phyloP scores from a whole-genome alignment of 768 basidiomycete genomes.

The Lactarius hatsudake region DNA sequence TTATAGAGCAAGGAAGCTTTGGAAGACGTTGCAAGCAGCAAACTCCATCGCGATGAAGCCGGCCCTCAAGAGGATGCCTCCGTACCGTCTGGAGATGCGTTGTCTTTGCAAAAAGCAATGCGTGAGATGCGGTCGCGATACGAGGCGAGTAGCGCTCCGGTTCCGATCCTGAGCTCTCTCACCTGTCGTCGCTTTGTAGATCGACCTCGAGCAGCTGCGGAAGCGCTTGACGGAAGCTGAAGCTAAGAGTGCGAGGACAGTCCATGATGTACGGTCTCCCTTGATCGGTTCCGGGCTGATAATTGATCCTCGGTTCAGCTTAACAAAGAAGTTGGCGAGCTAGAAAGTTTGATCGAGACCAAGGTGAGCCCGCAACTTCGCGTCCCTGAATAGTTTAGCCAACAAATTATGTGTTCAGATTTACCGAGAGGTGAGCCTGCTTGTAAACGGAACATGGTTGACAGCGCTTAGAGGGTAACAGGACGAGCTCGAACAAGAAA shows the following conservation, averaged over 20 bases:
- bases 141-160: conserved; percentile 42
- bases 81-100: conserved; percentile 35
- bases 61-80: conserved; percentile 31
- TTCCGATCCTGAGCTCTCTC: not conserved
- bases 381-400: not conserved
- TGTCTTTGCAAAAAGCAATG: conserved; percentile 41
- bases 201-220: conserved; percentile 65
- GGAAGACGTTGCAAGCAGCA: conserved; percentile 71
- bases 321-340: conserved; percentile 88
- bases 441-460: not conserved
- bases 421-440: conserved; percentile 66
- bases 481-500: conserved; percentile 86
- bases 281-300: conserved; percentile 1
- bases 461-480: conserved; percentile 31
- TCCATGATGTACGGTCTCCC: conserved; percentile 56
- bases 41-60: conserved; percentile 51
- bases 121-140: conserved; percentile 50
- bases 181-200: conserved; percentile 36
- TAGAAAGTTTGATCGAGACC: conserved; percentile 90
- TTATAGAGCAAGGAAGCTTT: conserved; percentile 69
- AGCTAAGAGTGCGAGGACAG: conserved; percentile 67
- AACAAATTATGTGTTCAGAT: conserved; percentile 48
- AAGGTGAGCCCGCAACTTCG: conserved; percentile 54
- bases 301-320: conserved; percentile 46
- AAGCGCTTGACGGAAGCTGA: conserved; percentile 69